Percentiles rank a stretch among this genome's conserved stretches.
phyloP scores from a whole-genome alignment of 2,329 filamentous ascomycete species.

The Setomelanomma holmii region DNA sequence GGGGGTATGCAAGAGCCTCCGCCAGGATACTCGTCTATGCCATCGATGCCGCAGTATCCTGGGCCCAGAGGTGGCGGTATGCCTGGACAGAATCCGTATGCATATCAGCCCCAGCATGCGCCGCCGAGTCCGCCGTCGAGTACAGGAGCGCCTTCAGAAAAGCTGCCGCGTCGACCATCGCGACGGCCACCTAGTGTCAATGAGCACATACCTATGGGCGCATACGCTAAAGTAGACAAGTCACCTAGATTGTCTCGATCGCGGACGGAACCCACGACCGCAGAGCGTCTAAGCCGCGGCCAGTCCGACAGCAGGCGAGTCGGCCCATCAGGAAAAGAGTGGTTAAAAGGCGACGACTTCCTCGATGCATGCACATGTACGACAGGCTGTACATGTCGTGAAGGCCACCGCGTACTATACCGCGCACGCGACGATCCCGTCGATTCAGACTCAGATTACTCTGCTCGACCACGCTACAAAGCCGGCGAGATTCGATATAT shows the following conservation, averaged over 20 bases:
- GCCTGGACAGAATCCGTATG: not conserved
- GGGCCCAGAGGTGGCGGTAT: not conserved
- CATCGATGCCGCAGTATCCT: not conserved
- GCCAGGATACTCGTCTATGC: conserved; percentile 14
- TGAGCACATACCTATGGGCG: conserved; percentile 22
- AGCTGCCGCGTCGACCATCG: not conserved
- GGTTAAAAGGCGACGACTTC: conserved; percentile 30
- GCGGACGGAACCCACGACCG: conserved; percentile 6
- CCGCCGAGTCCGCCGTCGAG: not conserved
- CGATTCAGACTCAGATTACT: conserved; percentile 3
- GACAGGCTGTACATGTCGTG: conserved; percentile 34
- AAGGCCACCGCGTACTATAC: conserved; percentile 37
- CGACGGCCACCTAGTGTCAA: conserved; percentile 7
- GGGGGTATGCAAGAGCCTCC: conserved; percentile 3
- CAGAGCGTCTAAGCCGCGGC: conserved; percentile 15
- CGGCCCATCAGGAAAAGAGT: conserved; percentile 28
- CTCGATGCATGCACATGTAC: conserved; percentile 42
- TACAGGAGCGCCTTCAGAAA: not conserved
- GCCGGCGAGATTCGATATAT: conserved; percentile 36
- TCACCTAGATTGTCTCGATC: not conserved
- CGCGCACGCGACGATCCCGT: conserved; percentile 8
- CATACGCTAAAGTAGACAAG: conserved; percentile 9
- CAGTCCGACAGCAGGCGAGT: conserved; percentile 11
- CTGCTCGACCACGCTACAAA: conserved; percentile 6
- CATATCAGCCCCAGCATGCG: not conserved